phyloP scores from a whole-genome alignment of 2,329 filamentous ascomycete species.

The Davidsoniella eucalypti region DNA sequence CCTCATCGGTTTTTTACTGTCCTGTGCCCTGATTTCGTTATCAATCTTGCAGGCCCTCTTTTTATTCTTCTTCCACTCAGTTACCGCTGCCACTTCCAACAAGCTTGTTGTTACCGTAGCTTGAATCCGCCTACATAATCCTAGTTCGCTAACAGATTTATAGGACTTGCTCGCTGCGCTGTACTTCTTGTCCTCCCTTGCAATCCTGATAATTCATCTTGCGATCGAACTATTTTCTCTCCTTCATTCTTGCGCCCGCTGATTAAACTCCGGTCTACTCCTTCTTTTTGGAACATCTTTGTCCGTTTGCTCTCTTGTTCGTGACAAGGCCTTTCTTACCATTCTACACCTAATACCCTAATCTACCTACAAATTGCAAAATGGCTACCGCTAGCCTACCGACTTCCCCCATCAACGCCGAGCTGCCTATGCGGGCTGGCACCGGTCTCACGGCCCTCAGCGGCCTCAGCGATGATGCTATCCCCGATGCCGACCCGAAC shows the following conservation, averaged over 20 bases:
- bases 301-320: background rate
- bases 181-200: too few species aligned
- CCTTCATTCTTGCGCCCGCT: too few species aligned
- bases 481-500: constrained; percentile 41
- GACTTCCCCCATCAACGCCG: constrained; percentile 3
- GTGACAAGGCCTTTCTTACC: background rate
- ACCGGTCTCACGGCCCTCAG: constrained; percentile 19
- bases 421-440: constrained; percentile 6
- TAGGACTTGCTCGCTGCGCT: too few species aligned
- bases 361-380: background rate
- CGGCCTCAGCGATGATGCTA: constrained; percentile 36
- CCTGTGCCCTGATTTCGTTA: background rate
- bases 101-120: too few species aligned
- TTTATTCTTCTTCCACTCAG: background rate
- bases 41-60: constrained; percentile 4
- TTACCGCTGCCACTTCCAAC: background rate
- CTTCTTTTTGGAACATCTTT: background rate
- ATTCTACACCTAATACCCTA: background rate
- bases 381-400: constrained; percentile 8
- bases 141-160: too few species aligned
- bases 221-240: too few species aligned
- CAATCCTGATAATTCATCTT: too few species aligned
- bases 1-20: background rate
- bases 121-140: too few species aligned
- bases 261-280: background rate